phyloP scores from a whole-genome alignment of 2,329 filamentous ascomycete genomes.

The Alternaria tenuissima region DNA sequence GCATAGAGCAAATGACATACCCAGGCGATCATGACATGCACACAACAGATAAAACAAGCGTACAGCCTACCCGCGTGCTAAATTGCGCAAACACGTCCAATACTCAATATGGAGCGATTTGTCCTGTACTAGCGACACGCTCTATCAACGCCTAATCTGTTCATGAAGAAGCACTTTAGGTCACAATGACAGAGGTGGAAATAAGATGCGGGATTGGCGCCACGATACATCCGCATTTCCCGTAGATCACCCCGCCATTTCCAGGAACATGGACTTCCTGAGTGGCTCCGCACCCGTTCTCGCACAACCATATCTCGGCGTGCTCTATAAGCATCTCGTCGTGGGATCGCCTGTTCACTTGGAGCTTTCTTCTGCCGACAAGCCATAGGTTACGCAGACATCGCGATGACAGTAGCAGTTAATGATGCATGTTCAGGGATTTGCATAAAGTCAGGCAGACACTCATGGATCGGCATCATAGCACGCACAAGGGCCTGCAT shows the following conservation, averaged over 20 bases:
- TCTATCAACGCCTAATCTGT: not conserved
- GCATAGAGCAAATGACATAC: slow-evolving; percentile 23
- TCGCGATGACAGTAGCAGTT: not conserved
- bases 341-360: not conserved
- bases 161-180: not conserved
- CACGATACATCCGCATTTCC: slow-evolving; percentile 10
- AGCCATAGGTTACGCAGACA: not conserved
- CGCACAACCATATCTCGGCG: not conserved
- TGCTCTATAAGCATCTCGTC: not conserved
- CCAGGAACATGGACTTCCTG: slow-evolving; percentile 9
- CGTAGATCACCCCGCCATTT: slow-evolving; percentile 10
- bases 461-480: slow-evolving; percentile 14
- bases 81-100: not conserved
- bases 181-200: slow-evolving; percentile 10
- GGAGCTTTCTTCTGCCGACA: not conserved
- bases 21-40: slow-evolving; percentile 10
- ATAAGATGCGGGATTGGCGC: slow-evolving; percentile 25
- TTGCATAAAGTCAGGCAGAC: slow-evolving; percentile 1
- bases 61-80: not conserved
- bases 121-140: not conserved
- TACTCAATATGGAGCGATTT: not conserved
- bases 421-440: slow-evolving; percentile 1
- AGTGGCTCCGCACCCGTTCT: slow-evolving; percentile 5
- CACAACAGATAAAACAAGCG: not conserved
- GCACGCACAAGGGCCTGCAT: slow-evolving; percentile 12